Conservation (phyloP, 305 asterid genomes). For the Ilex paraguariensis region DNA sequence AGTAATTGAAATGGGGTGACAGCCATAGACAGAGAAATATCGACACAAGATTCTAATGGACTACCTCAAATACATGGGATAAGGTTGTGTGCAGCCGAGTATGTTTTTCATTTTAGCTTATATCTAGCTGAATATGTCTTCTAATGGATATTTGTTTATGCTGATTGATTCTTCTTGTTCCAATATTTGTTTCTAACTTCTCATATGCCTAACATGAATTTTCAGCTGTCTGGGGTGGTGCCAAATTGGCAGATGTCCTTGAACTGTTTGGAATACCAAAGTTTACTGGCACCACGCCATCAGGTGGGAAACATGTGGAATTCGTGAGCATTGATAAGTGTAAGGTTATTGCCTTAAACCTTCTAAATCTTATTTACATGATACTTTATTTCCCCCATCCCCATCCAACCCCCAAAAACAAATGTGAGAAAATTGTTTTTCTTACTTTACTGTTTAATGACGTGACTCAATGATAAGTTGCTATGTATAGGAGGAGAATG, state of each 20-base stretch:
- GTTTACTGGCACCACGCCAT: slow-evolving; percentile 43
- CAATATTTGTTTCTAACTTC: not conserved
- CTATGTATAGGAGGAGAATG: slow-evolving; percentile 74
- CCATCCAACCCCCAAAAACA: too few species aligned
- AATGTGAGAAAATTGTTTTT: not conserved
- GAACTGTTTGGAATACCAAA: slow-evolving; percentile 73
- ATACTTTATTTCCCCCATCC: too few species aligned
- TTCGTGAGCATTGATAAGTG: slow-evolving; percentile 94
- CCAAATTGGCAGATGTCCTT: slow-evolving; percentile 86
- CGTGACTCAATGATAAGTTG: not conserved
- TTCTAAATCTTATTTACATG: not conserved
- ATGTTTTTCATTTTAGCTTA: too few species aligned
- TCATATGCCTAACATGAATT: slow-evolving; percentile 13
- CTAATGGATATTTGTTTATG: too few species aligned
- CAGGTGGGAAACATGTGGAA: slow-evolving; percentile 84
- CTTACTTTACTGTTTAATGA: slow-evolving; percentile 3
- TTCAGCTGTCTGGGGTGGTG: slow-evolving; percentile 94
- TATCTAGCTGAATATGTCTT: too few species aligned
- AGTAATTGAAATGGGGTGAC: too few species aligned
- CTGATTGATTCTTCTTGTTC: too few species aligned
- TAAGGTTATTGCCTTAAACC: slow-evolving; percentile 48
- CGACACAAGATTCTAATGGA: too few species aligned
- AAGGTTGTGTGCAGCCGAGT: too few species aligned
- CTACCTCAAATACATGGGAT: too few species aligned
- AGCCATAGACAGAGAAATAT: too few species aligned